Conservation (phyloP, 2,329 filamentous ascomycete species). For the Claviceps paspali region DNA sequence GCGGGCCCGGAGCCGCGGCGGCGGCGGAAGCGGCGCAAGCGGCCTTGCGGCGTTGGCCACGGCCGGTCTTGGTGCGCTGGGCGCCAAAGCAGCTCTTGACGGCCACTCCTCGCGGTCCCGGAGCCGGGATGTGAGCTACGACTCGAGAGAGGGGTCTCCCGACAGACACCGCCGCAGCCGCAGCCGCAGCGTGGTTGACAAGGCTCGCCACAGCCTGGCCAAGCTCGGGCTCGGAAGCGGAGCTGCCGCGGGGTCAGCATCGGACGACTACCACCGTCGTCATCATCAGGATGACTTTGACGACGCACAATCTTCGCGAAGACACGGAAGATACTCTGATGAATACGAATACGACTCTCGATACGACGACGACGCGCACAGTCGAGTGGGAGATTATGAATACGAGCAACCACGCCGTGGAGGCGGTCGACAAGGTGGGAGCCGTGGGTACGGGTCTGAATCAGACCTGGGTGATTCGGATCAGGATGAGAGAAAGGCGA, state of each 20-base stretch:
- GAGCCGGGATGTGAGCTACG: conserved; percentile 31
- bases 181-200: conserved; percentile 51
- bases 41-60: conserved; percentile 49
- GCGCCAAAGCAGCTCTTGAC: conserved; percentile 43
- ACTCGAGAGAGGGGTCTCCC: conserved; percentile 27
- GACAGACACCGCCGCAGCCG: conserved; percentile 32
- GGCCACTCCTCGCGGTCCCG: conserved; percentile 33
- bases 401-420: conserved; percentile 28
- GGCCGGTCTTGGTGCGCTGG: conserved; percentile 44
- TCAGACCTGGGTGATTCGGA: conserved; percentile 43
- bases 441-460: conserved; percentile 32
- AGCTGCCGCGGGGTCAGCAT: conserved; percentile 18
- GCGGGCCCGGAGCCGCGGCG: conserved; percentile 25
- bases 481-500: conserved; percentile 36
- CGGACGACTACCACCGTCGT: conserved; percentile 22
- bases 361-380: conserved; percentile 15
- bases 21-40: conserved; percentile 26
- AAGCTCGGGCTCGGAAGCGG: conserved; percentile 44
- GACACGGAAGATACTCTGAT: conserved; percentile 25
- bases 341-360: conserved; percentile 32
- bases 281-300: conserved; percentile 31
- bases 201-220: conserved; percentile 43
- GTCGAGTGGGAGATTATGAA: conserved; percentile 27
- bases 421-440: conserved; percentile 24
- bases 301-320: conserved; percentile 23